phyloP scores from a whole-genome alignment of 2,329 filamentous ascomycete species.

The Aschersonia sp. region DNA sequence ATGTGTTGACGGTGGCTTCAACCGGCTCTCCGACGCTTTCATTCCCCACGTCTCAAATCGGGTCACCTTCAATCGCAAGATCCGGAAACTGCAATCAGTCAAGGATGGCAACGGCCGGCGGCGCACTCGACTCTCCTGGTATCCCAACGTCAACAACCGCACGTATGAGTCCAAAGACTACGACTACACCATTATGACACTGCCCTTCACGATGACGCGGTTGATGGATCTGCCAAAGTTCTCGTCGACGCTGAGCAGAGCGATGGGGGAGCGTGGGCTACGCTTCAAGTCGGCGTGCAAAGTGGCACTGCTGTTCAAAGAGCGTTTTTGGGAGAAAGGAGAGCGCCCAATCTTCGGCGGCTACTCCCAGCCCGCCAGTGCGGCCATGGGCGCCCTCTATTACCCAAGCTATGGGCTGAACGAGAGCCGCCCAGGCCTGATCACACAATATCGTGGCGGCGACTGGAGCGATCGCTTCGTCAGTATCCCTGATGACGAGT shows the following conservation, averaged over 20 bases:
- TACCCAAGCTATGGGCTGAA: slow-evolving; percentile 39
- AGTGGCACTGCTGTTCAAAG: slow-evolving; percentile 41
- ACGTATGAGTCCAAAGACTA: slow-evolving; percentile 15
- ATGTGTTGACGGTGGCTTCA: slow-evolving; percentile 19
- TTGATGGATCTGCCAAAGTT: slow-evolving; percentile 21
- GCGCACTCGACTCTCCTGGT: slow-evolving; percentile 2
- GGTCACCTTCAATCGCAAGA: slow-evolving; percentile 10
- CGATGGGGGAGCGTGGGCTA: slow-evolving; percentile 10
- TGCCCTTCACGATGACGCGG: slow-evolving; percentile 20
- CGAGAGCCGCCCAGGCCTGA: slow-evolving; percentile 31
- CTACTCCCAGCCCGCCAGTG: slow-evolving; percentile 13
- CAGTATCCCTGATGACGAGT: slow-evolving; percentile 3
- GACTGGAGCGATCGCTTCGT: slow-evolving; percentile 5
- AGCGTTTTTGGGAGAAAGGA: slow-evolving; percentile 22
- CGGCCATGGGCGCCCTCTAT: slow-evolving; percentile 19
- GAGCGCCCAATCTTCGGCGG: slow-evolving; percentile 23
- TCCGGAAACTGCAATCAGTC: slow-evolving; percentile 8
- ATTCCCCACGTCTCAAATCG: slow-evolving; percentile 14
- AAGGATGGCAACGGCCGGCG: not conserved
- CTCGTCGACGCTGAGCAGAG: slow-evolving; percentile 14
- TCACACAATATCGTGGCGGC: slow-evolving; percentile 11
- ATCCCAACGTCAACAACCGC: slow-evolving; percentile 9
- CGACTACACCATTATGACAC: slow-evolving; percentile 22
- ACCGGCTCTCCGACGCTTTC: slow-evolving; percentile 19
- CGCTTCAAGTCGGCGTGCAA: slow-evolving; percentile 14